A percentile compares a stretch with the other conserved stretches of the same genome.
These are phyloP conservation scores for Kluyveromyces starmeri DNA, from an alignment of 805 yeast species.

Conservation along the genomic window DNA sequence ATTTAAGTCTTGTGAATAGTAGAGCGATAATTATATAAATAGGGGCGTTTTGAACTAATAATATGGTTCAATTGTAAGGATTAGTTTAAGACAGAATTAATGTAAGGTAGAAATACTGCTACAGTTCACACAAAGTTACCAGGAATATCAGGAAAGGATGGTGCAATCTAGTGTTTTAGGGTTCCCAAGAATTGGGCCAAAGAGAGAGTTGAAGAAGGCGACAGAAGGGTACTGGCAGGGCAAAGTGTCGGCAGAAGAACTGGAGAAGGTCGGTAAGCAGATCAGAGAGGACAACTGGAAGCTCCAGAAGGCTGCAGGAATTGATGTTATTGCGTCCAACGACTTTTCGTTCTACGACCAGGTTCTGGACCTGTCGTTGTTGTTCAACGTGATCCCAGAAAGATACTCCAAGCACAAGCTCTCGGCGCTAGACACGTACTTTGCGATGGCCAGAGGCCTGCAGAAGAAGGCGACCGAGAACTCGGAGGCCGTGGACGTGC, in stretches of 20 bases:
- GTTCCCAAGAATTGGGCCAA: slow-evolving; percentile 99
- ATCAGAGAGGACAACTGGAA: slow-evolving; percentile 97
- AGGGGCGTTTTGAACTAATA: no score
- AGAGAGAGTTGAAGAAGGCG: slow-evolving; percentile 97
- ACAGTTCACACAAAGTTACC: no score
- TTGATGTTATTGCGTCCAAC: slow-evolving; percentile 92
- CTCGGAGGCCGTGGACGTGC: slow-evolving; percentile 87
- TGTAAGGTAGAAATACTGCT: no score
- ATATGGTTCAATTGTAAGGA: no score
- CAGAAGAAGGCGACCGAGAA: slow-evolving; percentile 92
- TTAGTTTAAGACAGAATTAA: no score
- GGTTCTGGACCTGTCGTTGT: slow-evolving; percentile 81
- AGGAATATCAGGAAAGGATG: slow-evolving; percentile 48
- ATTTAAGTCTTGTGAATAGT: no score
- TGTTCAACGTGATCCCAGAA: slow-evolving; percentile 94
- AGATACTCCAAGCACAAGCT: slow-evolving; percentile 90
- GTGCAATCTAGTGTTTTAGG: slow-evolving; percentile 97
- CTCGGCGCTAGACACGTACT: slow-evolving; percentile 81
- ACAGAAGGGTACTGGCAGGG: slow-evolving; percentile 99
- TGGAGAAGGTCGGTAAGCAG: slow-evolving; percentile 87
- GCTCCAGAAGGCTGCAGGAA: slow-evolving; percentile 94
- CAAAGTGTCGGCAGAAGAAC: slow-evolving; percentile 78
- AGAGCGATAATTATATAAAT: no score
- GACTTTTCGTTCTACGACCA: slow-evolving; percentile 99
- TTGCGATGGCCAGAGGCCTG: slow-evolving; percentile 99